Conservation (phyloP, 306 rosid genomes). For the Chamaecrista fasciculata region DNA sequence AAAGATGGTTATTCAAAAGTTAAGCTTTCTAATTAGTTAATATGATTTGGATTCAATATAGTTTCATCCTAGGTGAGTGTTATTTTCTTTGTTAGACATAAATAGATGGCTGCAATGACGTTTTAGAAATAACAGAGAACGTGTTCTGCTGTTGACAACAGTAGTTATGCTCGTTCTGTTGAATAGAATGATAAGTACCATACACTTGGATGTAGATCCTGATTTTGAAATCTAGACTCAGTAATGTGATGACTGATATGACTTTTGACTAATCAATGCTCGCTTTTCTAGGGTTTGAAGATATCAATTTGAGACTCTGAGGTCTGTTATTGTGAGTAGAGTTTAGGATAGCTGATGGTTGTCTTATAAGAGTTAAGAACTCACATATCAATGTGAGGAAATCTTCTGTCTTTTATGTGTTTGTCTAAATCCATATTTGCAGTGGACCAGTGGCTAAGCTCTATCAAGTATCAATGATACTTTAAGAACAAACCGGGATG, state of each 20-base stretch:
- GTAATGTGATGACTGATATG: neutral
- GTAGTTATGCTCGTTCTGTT: neutral
- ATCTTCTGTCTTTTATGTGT: neutral
- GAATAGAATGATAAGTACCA: neutral
- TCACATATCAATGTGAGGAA: neutral
- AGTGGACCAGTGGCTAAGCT: neutral
- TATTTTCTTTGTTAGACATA: slow-evolving; percentile 1
- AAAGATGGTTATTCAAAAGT: neutral
- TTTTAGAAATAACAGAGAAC: neutral
- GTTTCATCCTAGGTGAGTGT: neutral
- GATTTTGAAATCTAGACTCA: neutral
- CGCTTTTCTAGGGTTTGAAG: neutral
- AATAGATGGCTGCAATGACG: neutral
- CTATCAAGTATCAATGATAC: neutral
- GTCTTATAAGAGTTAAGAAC: neutral
- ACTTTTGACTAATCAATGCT: neutral
- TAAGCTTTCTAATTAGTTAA: neutral
- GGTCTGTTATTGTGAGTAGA: neutral
- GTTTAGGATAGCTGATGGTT: neutral
- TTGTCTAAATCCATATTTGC: neutral
- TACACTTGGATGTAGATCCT: neutral
- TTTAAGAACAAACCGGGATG: neutral
- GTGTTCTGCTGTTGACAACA: neutral
- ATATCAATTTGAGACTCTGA: neutral
- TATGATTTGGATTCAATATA: neutral